Evolutionary conservation across 768 basidiomycete genomes (phyloP), one percentile per base, ranked within the genome.

Genomic region (Naganishia vaughanmartiniae): DNA sequence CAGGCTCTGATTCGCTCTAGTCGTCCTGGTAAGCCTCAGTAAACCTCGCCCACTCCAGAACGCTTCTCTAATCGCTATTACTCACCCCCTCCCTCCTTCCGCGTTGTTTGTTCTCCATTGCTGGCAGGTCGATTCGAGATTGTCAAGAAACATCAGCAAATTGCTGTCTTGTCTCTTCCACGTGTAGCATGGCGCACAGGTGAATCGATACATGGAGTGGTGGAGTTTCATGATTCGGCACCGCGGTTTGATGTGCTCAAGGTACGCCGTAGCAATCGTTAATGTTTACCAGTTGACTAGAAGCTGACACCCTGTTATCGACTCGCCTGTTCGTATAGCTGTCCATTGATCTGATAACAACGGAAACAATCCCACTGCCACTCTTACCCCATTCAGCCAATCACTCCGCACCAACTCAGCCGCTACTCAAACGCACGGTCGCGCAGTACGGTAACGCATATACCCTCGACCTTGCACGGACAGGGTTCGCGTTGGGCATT

Each of bases 121-220:
- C 24, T 33, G 12, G 28, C 74, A 95, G 93, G 89, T 46, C 93
- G 93, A 0, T 97, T 92, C 81, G 95, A 97, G 82, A 93, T 98
- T 70, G 91, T 89, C 77, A 96, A 97, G 83, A 92, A 94, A 39
- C 92, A 90, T 0, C 86, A 90, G 39, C 87, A 88, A 51, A 92
- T 97, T 70, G 94, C 94, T 7, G 89, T 91, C 48, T 81, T 98
- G 21, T 96, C 93, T 0, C 91, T 98, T 73, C 88, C 90, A 31
- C 97, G 97, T 82, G 88, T 89, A 51, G 90, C 92, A 0, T 97
- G 91, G 80, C 83, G 95, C 26, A 86, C 97, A 0, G 95, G 95
- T 2, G 95, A 98, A 82, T 93, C 93, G 0, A 88, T 97, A 24
- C 82, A 88, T 54, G 95, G 94, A 2, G 88, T 94, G 0, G 89